Evolutionary conservation across 495 filamentous ascomycete genomes (phyloP), one percentile per base, ranked within the genome.

Genomic region (Aspergillus bertholletiae): DNA sequence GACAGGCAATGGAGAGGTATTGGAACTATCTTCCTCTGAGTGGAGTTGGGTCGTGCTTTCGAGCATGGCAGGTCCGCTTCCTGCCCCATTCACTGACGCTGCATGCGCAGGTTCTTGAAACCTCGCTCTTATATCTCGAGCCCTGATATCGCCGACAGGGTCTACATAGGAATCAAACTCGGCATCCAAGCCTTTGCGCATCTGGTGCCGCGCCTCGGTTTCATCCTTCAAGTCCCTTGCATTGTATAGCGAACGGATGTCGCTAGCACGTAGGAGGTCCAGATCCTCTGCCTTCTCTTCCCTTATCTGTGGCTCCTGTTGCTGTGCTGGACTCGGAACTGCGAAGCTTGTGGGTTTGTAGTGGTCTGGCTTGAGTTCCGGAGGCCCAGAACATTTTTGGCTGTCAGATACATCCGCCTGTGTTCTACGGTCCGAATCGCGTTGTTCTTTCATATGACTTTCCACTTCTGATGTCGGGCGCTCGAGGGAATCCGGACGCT

Each of bases 161-260:
- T 62, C 62, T 17, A 60, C 59, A n/a, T 35, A 52, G 24, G 54
- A 46, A 12, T 62, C 53, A 46, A 66, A 77, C 3, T 61, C 61
- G 11, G 52, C 46, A 35, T 77, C 70, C 26, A 79, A 28, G 2
- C 61, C 57, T 22, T 67, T 60, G 24, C 67, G 59, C 12, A 27
- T 54, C 45, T 57, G 46, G 27, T 70, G 68, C 20, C 72, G 56
- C 17, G 28, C 27, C 4, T 69, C 57, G 22, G 58, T 48, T 20
- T 73, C 62, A 39, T 63, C 65, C 9, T 59, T 53, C 21, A 58
- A 22, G n/a, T 51, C 56, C 23, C 59, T 69, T 0, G 65, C 52
- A 20, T 68, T 61, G 41, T 75, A 76, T 17, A 68, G 66, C 40
- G 77, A 68, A 35, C 78, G 72, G 40, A 83, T 76, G 53, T 82